Evolutionary conservation across 2,329 filamentous ascomycete species (phyloP), one percentile per base, ranked within the genome.

Genomic region (Alternaria infectoria): DNA sequence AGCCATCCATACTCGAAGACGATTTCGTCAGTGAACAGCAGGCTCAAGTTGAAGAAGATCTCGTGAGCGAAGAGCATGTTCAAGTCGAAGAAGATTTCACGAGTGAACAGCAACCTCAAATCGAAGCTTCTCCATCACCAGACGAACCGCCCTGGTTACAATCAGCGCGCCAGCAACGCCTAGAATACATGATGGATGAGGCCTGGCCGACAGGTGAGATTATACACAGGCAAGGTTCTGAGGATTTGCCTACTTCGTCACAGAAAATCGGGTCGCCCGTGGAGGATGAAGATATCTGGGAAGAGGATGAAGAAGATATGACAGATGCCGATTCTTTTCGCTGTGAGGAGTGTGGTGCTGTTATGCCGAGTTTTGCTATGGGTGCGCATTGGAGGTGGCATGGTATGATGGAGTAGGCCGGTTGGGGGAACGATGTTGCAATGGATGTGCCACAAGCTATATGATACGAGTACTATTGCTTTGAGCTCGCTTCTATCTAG

Each of bases 281-380:
- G 32, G 26, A 28, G 9, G 65, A 69, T 6, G 69, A 40, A 1
- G 36, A 75, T 30, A 26, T 49, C 1, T 77, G 71, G 70, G 68
- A 73, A n/a, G 75, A 71, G 51, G 78, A 79, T 12, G 78, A 79
- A 6, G 75, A 76, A 15, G 76, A 77, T 10, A 74, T 76, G 54
- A 57, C 72, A 13, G 74, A 72, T 45, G 67, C 51, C 17, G 74
- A 75, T 12, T 69, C 75, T 26, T 82, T 80, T 61, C 68, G 69
- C 21, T 87, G 84, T 77, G 80, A 80, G 3, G 68, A 81, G 10
- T 90, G 89, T 64, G 86, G 85, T 10, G 81, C 86, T 54, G 67
- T 75, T 4, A 84, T 90, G 68, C 88, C 88, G 5, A 54, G 76
- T 1, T 91, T 90, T 77, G 88, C 88, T 6, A 81, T 88, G 75